phyloP scores from a whole-genome alignment of 169 alveolate genomes.

The Plasmodium knowlesi region DNA sequence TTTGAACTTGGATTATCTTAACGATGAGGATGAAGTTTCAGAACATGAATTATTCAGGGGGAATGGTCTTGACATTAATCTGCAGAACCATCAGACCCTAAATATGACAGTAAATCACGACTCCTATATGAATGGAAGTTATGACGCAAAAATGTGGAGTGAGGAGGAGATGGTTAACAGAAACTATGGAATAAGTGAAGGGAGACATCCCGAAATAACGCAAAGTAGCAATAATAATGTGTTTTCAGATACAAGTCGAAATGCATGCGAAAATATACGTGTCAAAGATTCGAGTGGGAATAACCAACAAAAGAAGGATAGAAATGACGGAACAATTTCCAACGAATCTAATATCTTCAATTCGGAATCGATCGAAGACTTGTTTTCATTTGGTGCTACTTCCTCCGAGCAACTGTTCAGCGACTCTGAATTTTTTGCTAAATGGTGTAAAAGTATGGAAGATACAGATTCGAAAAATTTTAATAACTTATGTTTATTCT shows the following conservation, averaged over 20 bases:
- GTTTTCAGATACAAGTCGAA: not conserved
- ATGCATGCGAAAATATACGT: not conserved
- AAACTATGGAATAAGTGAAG: not conserved
- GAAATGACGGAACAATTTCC: not conserved
- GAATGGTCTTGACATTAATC: not conserved
- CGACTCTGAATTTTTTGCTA: slow-evolving; percentile 6
- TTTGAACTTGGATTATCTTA: not conserved
- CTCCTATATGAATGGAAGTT: not conserved
- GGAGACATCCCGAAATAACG: not conserved
- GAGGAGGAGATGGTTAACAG: not conserved
- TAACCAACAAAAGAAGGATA: not conserved
- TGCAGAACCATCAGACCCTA: not conserved
- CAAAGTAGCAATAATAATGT: not conserved
- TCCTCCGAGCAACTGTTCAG: not conserved
- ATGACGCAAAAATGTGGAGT: not conserved
- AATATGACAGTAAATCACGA: not conserved
- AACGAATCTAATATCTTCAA: not conserved
- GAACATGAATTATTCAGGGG: not conserved
- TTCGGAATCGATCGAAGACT: not conserved
- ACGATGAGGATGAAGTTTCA: not conserved
- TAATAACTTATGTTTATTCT: slow-evolving; percentile 16
- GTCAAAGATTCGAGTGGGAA: not conserved
- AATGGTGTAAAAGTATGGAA: slow-evolving; percentile 25
- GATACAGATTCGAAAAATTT: slow-evolving; percentile 13
- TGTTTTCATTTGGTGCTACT: not conserved